These are phyloP conservation scores for Crithidia fasciculata DNA, from an alignment of 208 protist genomes.

Conservation along the genomic window DNA sequence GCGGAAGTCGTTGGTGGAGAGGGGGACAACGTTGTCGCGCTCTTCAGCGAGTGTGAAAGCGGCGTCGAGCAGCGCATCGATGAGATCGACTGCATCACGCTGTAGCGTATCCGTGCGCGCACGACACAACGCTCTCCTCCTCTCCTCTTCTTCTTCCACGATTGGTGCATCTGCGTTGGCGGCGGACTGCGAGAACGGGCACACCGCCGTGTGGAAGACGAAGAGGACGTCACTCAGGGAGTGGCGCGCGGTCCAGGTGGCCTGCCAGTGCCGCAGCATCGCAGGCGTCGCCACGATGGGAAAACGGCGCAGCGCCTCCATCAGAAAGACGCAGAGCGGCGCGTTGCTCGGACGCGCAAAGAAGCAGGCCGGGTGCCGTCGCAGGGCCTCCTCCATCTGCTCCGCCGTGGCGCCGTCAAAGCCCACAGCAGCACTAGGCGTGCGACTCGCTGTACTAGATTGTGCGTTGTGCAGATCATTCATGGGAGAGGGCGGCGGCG, in stretches of 20 bases:
- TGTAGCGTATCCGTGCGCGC: background rate
- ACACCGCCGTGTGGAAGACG: slow-evolving; percentile 56
- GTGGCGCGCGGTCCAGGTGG: slow-evolving; percentile 61
- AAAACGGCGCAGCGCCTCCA: slow-evolving; percentile 63
- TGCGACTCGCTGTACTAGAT: no score
- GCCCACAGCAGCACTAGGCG: no score
- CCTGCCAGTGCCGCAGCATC: slow-evolving; percentile 55
- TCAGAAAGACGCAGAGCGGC: slow-evolving; percentile 67
- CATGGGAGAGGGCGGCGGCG: no score
- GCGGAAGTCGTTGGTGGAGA: slow-evolving; percentile 30
- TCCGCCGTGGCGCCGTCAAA: slow-evolving; percentile 6
- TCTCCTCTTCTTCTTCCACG: background rate
- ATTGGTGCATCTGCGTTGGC: background rate
- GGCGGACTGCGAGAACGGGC: slow-evolving; percentile 36
- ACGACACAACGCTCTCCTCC: background rate
- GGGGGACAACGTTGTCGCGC: slow-evolving; percentile 25
- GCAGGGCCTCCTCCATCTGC: slow-evolving; percentile 31
- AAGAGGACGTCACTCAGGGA: slow-evolving; percentile 62
- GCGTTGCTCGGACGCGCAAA: slow-evolving; percentile 69
- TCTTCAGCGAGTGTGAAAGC: slow-evolving; percentile 41
- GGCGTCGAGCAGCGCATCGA: slow-evolving; percentile 54
- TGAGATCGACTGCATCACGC: slow-evolving; percentile 39
- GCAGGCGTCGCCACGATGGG: slow-evolving; percentile 51
- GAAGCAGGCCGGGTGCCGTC: slow-evolving; percentile 50
- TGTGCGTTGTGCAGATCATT: no score